Evolutionary conservation across 2,329 filamentous ascomycete genomes (phyloP).

Genomic region (Phoma sp.): DNA sequence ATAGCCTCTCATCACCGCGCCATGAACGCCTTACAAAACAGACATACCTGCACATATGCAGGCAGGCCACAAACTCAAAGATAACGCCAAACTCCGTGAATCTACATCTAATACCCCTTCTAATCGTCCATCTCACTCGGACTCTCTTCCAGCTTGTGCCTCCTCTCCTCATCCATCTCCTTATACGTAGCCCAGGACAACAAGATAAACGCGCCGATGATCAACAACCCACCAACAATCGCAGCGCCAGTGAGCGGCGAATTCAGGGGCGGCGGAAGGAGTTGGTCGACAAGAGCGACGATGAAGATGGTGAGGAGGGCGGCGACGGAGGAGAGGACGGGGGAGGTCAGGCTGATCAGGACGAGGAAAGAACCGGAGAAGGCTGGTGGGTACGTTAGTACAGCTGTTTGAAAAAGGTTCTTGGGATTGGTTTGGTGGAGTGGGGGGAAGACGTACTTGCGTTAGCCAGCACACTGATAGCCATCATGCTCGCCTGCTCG

Average conservation of each 20-base stretch:
- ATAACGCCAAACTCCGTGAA: too few relatives aligned
- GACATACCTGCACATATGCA: too few relatives aligned
- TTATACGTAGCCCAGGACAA: conserved; percentile 90
- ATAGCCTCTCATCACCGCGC: neutral
- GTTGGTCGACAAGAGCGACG: conserved; percentile 89
- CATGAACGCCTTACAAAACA: neutral
- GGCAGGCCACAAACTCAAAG: too few relatives aligned
- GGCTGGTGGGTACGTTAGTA: conserved; percentile 44
- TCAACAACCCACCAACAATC: conserved; percentile 81
- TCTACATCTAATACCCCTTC: too few relatives aligned
- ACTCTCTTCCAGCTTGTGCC: conserved; percentile 58
- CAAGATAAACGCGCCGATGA: conserved; percentile 85
- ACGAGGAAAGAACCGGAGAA: conserved; percentile 95
- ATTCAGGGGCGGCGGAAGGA: conserved; percentile 72
- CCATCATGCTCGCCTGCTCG: conserved; percentile 77
- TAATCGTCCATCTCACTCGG: conserved; percentile 54
- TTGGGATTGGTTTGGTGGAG: too few relatives aligned
- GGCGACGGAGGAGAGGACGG: conserved; percentile 90
- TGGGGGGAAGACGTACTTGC: conserved; percentile 62
- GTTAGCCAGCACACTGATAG: conserved; percentile 83
- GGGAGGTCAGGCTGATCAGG: conserved; percentile 89
- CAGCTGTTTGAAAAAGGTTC: too few relatives aligned
- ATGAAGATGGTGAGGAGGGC: conserved; percentile 96
- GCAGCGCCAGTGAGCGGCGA: conserved; percentile 76
- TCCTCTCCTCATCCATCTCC: conserved; percentile 86